These are phyloP conservation scores for Dothidotthia symphoricarpi DNA, from an alignment of 2,329 filamentous ascomycete genomes.

Conservation along the genomic window DNA sequence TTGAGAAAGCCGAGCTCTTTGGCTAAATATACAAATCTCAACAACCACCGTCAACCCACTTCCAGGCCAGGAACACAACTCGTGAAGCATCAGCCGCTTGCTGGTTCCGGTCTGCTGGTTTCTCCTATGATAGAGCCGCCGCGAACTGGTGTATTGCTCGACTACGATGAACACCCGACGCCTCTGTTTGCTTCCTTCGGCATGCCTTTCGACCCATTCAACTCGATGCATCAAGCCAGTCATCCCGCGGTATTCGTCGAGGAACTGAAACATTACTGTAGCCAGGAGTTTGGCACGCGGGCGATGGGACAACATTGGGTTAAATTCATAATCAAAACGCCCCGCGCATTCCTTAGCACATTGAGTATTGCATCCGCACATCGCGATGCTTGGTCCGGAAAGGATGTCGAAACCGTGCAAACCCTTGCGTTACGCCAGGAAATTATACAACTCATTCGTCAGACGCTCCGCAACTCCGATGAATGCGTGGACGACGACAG, in stretches of 20 bases:
- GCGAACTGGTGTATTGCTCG: slow-evolving; percentile 10
- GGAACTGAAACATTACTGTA: slow-evolving; percentile 37
- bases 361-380: slow-evolving; percentile 38
- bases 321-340: slow-evolving; percentile 31
- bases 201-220: slow-evolving; percentile 36
- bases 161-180: slow-evolving; percentile 18
- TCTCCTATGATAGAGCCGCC: slow-evolving; percentile 22
- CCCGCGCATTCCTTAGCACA: slow-evolving; percentile 41
- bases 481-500: slow-evolving; percentile 33
- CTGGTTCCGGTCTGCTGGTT: too few relatives aligned
- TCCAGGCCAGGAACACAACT: slow-evolving; percentile 8
- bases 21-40: slow-evolving; percentile 4
- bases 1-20: slow-evolving; percentile 7
- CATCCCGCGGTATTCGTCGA: slow-evolving; percentile 34
- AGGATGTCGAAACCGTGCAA: slow-evolving; percentile 27
- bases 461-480: slow-evolving; percentile 24
- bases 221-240: slow-evolving; percentile 34
- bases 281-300: slow-evolving; percentile 33
- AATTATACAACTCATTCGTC: slow-evolving; percentile 34
- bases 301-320: slow-evolving; percentile 38
- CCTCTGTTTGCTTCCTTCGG: slow-evolving; percentile 31
- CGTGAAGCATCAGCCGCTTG: not conserved
- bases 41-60: slow-evolving; percentile 1
- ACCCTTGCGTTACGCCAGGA: slow-evolving; percentile 36
- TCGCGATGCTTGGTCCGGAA: slow-evolving; percentile 29